Evolutionary conservation across 768 basidiomycete genomes (phyloP), one percentile per base, ranked within the genome.

Genomic region (Phylloporus sp.): DNA sequence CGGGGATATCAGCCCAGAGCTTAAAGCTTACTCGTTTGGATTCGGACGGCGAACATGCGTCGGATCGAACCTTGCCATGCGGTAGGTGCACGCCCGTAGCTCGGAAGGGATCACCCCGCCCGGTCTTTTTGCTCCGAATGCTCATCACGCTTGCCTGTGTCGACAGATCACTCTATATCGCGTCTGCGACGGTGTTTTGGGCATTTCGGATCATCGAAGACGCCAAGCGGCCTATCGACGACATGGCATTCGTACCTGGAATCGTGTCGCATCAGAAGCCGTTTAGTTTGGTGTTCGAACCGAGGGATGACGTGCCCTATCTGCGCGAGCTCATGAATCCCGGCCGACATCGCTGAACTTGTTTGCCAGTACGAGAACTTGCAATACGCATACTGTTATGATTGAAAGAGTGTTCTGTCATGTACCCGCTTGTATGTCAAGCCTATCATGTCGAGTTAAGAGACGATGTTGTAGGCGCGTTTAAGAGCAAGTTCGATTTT

Each of bases 261-360:
- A 80, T 82, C 11, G 85, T 86, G 59, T 74, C 77, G 0, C 84
- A 84, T 48, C 85, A 85, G 2, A 59, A 76, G 45, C 82, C 82
- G 5, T 88, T 87, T 59, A 73, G 72, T 22, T 76, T 80, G 5
- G 45, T 63, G 5, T 86, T 87, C 58, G 76, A 77, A 53, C 80
- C 81, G 0, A 63, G 82, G 43, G 62, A 68, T 34, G 56, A 60
- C 11, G 47, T 40, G 4, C 23, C 38, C 4, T 35, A 46, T 5
- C 16, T 66, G 54, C 58, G 45, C 2, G 61, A 63, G 27, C 11
- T 43, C 5, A 50, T 63, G 49, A 45, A 38, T 16, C 29, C 32
- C 11, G 36, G 38, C 3, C 52, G 35, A n/a, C n/a, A n/a, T n/a
- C n/a, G n/a, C n/a, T n/a, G n/a, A n/a, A n/a, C n/a, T n/a, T n/a